Evolutionary conservation across 2,329 filamentous ascomycete species (phyloP).

Genomic region (Alternaria sp.): DNA sequence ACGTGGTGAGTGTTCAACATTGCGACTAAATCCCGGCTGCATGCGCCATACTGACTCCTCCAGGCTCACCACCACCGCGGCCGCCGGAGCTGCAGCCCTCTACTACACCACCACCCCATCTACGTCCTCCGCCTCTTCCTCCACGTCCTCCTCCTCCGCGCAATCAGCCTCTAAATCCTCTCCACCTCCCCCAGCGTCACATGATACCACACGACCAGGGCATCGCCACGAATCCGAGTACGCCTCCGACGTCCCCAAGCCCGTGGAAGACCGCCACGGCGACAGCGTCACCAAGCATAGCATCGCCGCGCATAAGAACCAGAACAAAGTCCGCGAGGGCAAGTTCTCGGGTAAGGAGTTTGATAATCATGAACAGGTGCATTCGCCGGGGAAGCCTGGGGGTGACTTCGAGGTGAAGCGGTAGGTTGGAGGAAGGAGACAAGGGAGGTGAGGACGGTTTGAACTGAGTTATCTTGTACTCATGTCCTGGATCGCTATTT

Average conservation of each 20-base stretch:
- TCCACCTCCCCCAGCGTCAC: neutral
- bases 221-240: slow-evolving; percentile 16
- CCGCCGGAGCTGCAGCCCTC: slow-evolving; percentile 17
- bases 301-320: slow-evolving; percentile 34
- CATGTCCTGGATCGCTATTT: too few species aligned
- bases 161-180: neutral
- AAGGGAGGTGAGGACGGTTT: neutral
- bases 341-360: slow-evolving; percentile 33
- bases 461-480: too few species aligned
- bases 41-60: neutral
- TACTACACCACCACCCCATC: slow-evolving; percentile 21
- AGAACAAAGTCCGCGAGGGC: slow-evolving; percentile 28
- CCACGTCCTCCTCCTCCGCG: neutral
- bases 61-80: slow-evolving; percentile 26
- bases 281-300: slow-evolving; percentile 31
- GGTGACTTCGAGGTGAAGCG: slow-evolving; percentile 30
- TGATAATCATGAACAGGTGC: slow-evolving; percentile 32
- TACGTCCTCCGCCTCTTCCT: neutral
- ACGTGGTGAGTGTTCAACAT: slow-evolving; percentile 30
- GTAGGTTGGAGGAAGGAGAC: neutral
- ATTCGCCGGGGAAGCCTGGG: slow-evolving; percentile 24
- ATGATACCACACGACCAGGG: neutral
- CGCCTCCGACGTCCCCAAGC: slow-evolving; percentile 29
- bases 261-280: slow-evolving; percentile 34
- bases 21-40: too few species aligned